Conservation (phyloP, 2,329 filamentous ascomycete genomes). For the Fusarium denticulatum region DNA sequence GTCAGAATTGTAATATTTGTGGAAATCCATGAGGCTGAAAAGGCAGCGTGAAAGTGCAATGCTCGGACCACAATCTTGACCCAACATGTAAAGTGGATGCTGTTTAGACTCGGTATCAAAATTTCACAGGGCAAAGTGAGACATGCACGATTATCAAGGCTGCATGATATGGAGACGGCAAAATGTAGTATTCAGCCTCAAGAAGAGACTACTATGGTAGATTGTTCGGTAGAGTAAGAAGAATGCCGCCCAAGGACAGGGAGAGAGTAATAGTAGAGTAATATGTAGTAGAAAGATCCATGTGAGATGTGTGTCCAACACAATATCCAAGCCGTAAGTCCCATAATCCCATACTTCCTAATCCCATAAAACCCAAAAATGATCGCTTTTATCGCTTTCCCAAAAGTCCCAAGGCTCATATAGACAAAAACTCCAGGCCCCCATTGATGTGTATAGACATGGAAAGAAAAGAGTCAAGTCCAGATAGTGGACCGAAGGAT, state of each 20-base stretch:
- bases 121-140: background rate
- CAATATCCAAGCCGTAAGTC: slow-evolving; percentile 20
- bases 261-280: slow-evolving; percentile 25
- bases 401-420: slow-evolving; percentile 12
- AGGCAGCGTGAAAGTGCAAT: background rate
- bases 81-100: slow-evolving; percentile 6
- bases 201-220: slow-evolving; percentile 13
- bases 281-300: slow-evolving; percentile 6
- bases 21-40: slow-evolving; percentile 28
- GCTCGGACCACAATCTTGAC: slow-evolving; percentile 5
- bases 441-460: slow-evolving; percentile 8
- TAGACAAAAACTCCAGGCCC: slow-evolving; percentile 26
- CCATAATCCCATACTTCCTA: slow-evolving; percentile 24
- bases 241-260: slow-evolving; percentile 12
- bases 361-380: slow-evolving; percentile 5
- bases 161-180: slow-evolving; percentile 23
- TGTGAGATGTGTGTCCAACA: slow-evolving; percentile 7
- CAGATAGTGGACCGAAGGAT: slow-evolving; percentile 10
- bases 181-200: slow-evolving; percentile 23
- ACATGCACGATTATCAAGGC: slow-evolving; percentile 15
- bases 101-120: background rate
- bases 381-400: slow-evolving; percentile 37
- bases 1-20: background rate
- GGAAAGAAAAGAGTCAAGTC: slow-evolving; percentile 9
- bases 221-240: slow-evolving; percentile 9